Percentiles rank a stretch among this genome's conserved stretches.
Evolutionary conservation across 2,329 filamentous ascomycete species (phyloP).

Genomic region (Xylariaceae sp.): DNA sequence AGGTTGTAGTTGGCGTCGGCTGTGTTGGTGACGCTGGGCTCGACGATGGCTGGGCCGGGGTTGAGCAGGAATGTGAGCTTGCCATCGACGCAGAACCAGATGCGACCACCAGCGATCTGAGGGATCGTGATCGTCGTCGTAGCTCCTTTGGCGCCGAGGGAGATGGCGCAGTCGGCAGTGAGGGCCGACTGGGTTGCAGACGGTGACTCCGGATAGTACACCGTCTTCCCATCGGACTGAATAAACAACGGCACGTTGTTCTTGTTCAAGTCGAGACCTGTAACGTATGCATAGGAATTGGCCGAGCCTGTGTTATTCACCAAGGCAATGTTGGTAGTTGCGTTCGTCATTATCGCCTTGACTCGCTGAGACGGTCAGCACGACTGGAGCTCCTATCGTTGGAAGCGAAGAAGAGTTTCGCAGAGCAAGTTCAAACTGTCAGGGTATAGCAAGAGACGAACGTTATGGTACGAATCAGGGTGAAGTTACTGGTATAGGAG

Average conservation of each 20-base stretch:
- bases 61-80: conserved; percentile 67
- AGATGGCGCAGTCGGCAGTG: conserved; percentile 56
- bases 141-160: conserved; percentile 56
- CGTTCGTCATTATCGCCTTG: conserved; percentile 30
- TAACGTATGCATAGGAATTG: conserved; percentile 66
- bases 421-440: no score
- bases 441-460: no score
- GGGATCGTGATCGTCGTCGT: conserved; percentile 61
- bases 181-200: conserved; percentile 45
- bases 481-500: no score
- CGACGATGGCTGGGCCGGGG: conserved; percentile 66
- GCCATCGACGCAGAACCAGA: conserved; percentile 64
- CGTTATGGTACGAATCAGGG: no score
- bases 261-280: conserved; percentile 58
- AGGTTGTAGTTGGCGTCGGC: conserved; percentile 58
- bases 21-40: conserved; percentile 67
- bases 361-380: conserved; percentile 1
- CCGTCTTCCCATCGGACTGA: conserved; percentile 59
- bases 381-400: no score
- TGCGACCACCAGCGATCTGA: conserved; percentile 63
- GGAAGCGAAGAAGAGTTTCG: no score
- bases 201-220: conserved; percentile 62
- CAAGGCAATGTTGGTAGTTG: conserved; percentile 56
- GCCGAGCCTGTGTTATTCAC: conserved; percentile 61
- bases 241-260: conserved; percentile 59